A percentile compares a stretch with the other conserved stretches of the same genome.
Evolutionary conservation across 2,329 filamentous ascomycete species (phyloP).

Genomic region (Microthyrium microscopicum): DNA sequence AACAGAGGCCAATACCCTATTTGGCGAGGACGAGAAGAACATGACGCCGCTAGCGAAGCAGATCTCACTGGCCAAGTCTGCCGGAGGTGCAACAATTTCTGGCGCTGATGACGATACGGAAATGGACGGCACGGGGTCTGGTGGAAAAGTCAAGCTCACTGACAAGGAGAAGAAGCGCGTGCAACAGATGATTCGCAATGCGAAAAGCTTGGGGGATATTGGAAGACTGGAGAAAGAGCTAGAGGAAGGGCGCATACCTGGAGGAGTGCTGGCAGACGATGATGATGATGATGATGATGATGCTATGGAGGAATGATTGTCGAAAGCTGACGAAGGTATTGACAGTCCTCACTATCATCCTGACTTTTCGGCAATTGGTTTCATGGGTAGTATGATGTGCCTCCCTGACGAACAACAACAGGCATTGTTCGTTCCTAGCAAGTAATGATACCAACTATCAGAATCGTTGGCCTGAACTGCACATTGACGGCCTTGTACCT

Average conservation of each 20-base stretch:
- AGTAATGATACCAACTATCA: too few species aligned
- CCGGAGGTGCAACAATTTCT: slow-evolving; percentile 29
- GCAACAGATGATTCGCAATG: slow-evolving; percentile 73
- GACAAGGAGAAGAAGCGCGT: slow-evolving; percentile 75
- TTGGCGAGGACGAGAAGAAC: slow-evolving; percentile 54
- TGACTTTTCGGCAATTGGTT: too few species aligned
- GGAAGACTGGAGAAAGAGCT: slow-evolving; percentile 79
- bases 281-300: too few species aligned
- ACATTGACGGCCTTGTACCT: too few species aligned
- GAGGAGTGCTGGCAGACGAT: slow-evolving; percentile 29
- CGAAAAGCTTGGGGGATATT: slow-evolving; percentile 81
- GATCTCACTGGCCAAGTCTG: slow-evolving; percentile 76
- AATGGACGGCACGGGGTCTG: not conserved
- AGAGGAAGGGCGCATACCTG: slow-evolving; percentile 72
- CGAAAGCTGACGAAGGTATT: too few species aligned
- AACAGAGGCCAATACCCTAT: slow-evolving; percentile 57
- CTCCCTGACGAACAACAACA: too few species aligned
- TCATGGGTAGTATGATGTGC: too few species aligned
- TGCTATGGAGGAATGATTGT: too few species aligned
- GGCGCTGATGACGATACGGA: slow-evolving; percentile 22
- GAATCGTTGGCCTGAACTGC: too few species aligned
- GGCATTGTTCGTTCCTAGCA: too few species aligned
- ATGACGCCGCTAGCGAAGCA: slow-evolving; percentile 14
- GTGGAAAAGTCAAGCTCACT: slow-evolving; percentile 61
- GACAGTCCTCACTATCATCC: too few species aligned